Evolutionary conservation across 805 yeast species (phyloP), one percentile per base, ranked within the genome.

Genomic region (Saccharomyces paradoxus): DNA sequence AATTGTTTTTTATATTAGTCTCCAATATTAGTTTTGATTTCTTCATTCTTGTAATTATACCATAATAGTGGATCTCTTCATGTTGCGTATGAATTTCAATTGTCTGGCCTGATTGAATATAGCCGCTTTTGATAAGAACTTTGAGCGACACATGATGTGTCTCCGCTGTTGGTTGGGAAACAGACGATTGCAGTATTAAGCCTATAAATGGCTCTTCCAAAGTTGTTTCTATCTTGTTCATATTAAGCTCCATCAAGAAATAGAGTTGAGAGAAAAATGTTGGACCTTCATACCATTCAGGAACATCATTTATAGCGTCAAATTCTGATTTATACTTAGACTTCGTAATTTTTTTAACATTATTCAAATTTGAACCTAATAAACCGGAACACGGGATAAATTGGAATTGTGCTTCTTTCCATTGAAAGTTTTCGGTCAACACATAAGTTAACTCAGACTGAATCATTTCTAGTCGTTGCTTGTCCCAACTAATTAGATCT

Each of bases 371-470:
- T 55, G 90, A 94, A 63, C 98, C 98, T 48, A 96, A 86, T 75
- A 78, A 87, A 52, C 97, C 97, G 24, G 96, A 87, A 53, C 91
- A 96, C 32, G 99, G 98, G 88, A 92, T 89, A 77, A 83, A 87
- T 21, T 80, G 71, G 50, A 94, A 81, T 65, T 90, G 92, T 47
- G 84, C 84, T 72, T 84, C 84, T 59, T 76, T 76, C 74, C 87
- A 89, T 30, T 97, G 97, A 64, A 88, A 82, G 66, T 86, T 88
- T 67, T 80, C 84, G 69, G 92, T 80, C 77, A 84, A 92, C 26
- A 68, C 2, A 37, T 37, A 60, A n/a, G 81, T 81, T 60, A 94
- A 78, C 74, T 92, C 92, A 63, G 81, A 74, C 60, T 86, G 87
- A 76, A 97, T 91, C 74, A 92, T 97, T 60, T 82, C 85, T 72